phyloP scores from a whole-genome alignment of 352 stramenopile species.

The Globisporangium heterothallicum region DNA sequence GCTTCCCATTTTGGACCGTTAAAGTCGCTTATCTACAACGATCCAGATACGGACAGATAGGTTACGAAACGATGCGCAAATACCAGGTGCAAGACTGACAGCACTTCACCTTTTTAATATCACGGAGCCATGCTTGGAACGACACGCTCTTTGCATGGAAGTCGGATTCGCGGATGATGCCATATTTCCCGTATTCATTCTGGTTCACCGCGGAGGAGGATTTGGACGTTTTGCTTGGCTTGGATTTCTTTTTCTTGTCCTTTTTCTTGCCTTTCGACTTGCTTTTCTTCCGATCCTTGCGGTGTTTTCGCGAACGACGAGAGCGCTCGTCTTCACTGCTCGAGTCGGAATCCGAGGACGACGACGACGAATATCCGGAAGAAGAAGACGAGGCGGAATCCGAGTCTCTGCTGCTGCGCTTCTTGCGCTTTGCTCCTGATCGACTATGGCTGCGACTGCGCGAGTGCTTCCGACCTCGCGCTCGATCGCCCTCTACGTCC shows the following conservation, averaged over 20 bases:
- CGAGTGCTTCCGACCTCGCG: too few relatives aligned
- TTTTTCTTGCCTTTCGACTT: slow-evolving; percentile 23
- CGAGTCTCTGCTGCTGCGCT: background rate
- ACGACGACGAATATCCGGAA: slow-evolving; percentile 30
- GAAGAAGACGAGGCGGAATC: slow-evolving; percentile 28
- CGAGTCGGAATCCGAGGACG: slow-evolving; percentile 27
- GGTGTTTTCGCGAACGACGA: slow-evolving; percentile 15
- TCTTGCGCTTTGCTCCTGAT: slow-evolving; percentile 5
- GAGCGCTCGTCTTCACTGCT: slow-evolving; percentile 14
- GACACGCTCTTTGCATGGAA: slow-evolving; percentile 88
- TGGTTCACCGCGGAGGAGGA: slow-evolving; percentile 72
- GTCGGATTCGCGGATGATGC: slow-evolving; percentile 92
- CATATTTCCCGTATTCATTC: slow-evolving; percentile 94
- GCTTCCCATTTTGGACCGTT: slow-evolving; percentile 84
- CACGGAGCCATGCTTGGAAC: slow-evolving; percentile 93
- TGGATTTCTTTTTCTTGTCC: slow-evolving; percentile 20
- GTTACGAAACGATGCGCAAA: too few relatives aligned
- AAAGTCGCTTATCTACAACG: slow-evolving; percentile 58
- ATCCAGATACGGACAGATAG: background rate
- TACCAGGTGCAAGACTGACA: too few relatives aligned
- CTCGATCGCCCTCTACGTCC: slow-evolving; percentile 1
- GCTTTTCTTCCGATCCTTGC: slow-evolving; percentile 22
- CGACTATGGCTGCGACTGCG: slow-evolving; percentile 13
- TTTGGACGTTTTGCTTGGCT: slow-evolving; percentile 15
- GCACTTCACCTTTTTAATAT: slow-evolving; percentile 87